These are phyloP conservation scores for Colletotrichum sp. DNA, from an alignment of 2,329 filamentous ascomycete genomes.

Conservation along the genomic window DNA sequence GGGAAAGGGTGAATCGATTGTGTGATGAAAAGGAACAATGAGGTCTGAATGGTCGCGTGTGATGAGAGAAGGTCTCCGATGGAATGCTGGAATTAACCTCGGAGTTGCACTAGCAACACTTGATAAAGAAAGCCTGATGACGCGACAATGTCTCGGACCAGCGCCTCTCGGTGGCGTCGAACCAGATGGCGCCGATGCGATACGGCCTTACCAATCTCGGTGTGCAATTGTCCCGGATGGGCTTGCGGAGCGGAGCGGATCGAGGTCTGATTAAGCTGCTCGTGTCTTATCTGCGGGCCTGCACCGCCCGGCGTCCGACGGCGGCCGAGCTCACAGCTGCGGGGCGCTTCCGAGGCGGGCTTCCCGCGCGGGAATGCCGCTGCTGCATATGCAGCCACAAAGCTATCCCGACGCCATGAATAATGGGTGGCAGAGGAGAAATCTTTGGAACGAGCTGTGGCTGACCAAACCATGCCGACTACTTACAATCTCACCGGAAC, in stretches of 20 bases:
- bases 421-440: too few relatives aligned
- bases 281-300: background rate
- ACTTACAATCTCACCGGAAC: background rate
- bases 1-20: background rate
- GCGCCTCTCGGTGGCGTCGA: background rate
- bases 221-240: background rate
- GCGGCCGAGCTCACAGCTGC: background rate
- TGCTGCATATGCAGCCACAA: background rate
- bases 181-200: background rate
- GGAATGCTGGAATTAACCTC: background rate
- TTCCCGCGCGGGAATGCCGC: background rate
- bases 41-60: background rate
- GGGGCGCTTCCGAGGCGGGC: background rate
- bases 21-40: background rate
- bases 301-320: background rate
- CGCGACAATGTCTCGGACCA: background rate
- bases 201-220: background rate
- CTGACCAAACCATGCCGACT: background rate
- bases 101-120: background rate
- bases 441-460: background rate
- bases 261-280: background rate
- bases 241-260: background rate
- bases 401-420: background rate
- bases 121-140: background rate
- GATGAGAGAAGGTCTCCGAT: background rate